Base-by-base conservation (phyloP, 805 yeast genomes). In the Monosporozyma aerobia region DNA sequence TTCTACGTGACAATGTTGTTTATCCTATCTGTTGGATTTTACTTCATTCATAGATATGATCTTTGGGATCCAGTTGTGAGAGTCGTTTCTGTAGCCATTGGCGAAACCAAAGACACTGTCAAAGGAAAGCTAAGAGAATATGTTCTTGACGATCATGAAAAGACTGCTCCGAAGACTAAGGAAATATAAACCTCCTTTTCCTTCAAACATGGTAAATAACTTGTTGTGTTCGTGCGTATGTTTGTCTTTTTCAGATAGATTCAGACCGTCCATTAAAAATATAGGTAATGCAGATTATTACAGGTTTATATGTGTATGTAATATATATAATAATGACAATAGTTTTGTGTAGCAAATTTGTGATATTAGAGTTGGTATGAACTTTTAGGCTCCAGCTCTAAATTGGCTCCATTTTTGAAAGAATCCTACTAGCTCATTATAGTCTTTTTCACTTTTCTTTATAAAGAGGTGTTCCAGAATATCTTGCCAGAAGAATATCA, bases 51-150 rank as follows among this genome's bases (percentile, higher is more conserved):
- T 63, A 77, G 76, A 53, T 74, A 85, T 65, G 85, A 85, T 57
- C 70, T 92, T 67, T 78, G 92, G 72, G 84, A 85, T 5, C 96
- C 97, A 0, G 82, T 90, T 10, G 57, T 79, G 50, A 72, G 76
- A 40, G 81, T 90, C 25, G 77, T 71, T 5, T 76, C 77, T 53
- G 75, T 83, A 19, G 79, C 85, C 62, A 48, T 77, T 11, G 80
- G 79, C 40, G 85, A 85, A 60, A 71, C 83, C 0, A 63, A 80
- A 41, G 70, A 66, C 1, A 79, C 85, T 22, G 81, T 76, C 14
- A 88, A 65, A 60, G 77, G 74, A 48, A 81, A 79, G 60, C 64
- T 87, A 54, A 79, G 81, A 53, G 82, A 80, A 51, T 64, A 82
- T 51, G 69, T 87, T 22, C 57, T 78, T 13, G 87, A 83, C 43